Evolutionary conservation across 208 protist species (phyloP), one percentile per base, ranked within the genome.

Genomic region (Acanthamoeba culbertsoni): DNA sequence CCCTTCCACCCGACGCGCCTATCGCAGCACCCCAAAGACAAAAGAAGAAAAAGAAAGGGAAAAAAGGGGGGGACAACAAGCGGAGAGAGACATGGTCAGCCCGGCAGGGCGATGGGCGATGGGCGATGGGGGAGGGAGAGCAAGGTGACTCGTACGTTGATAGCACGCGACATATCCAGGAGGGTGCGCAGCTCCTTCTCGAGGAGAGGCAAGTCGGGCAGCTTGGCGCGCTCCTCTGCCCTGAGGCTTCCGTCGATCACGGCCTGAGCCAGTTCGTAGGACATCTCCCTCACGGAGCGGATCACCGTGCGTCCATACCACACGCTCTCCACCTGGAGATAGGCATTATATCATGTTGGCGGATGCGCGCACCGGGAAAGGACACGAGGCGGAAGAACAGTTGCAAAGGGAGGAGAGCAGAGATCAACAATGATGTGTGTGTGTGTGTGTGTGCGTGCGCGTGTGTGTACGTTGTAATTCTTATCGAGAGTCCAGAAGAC

Each of bases 261-360:
- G 3, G 53, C 94, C 93, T 99, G 98, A 14, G 98, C 98, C 79
- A 98, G 95, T 46, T 98, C 98, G 94, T 99, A 99, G 94, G 98
- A 98, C 45, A 99, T 95, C 35, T 98, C 97, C 20, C 94, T 96
- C 35, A 96, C 93, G 0, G 98, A 99, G 63, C 96, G 94, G 91
- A 99, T 99, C 10, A 99, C 97, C 2, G 98, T 98, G 94, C 98
- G 98, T 88, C 97, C 97, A 94, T 97, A 99, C 98, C 98, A 96
- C 12, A 77, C 96, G 79, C 98, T 26, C 75, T 86, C 75, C 12
- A 86, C n/a, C 75, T 86, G 68, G 4, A 4, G 20, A 8, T 28
- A n/a, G 35, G 12, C 14, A 23, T 73, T 7, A 73, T n/a, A n/a
- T n/a, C n/a, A n/a, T n/a, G n/a, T n/a, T n/a, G n/a, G n/a, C n/a